Evolutionary conservation across 2,329 filamentous ascomycete species (phyloP).

Genomic region (Emmonsia crescens): DNA sequence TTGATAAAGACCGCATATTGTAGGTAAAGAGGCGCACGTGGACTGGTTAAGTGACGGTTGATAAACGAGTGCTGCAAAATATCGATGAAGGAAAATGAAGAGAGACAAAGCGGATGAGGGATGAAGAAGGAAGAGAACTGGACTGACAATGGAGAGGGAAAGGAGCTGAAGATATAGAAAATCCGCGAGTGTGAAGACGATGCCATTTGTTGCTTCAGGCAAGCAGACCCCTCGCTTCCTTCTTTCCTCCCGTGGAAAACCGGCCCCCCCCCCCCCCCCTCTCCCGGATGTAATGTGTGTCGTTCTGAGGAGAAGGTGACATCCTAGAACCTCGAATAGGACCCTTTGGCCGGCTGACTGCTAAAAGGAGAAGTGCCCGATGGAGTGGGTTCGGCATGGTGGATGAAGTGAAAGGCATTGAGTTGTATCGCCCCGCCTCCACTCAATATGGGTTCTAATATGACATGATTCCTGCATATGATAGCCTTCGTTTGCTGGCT

Average conservation of each 20-base stretch:
- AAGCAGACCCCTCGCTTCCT: not conserved
- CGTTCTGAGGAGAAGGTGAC: not conserved
- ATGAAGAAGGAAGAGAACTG: not conserved
- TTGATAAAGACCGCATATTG: constrained; percentile 11
- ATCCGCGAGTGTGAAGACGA: not conserved
- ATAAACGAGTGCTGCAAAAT: too few species aligned
- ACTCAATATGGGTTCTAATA: not conserved
- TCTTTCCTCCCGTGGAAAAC: not conserved
- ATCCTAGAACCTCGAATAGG: not conserved
- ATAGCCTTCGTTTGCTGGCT: not conserved
- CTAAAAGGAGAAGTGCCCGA: not conserved
- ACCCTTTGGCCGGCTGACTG: not conserved
- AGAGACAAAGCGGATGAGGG: not conserved
- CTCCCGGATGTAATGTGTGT: not conserved
- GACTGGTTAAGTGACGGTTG: not conserved
- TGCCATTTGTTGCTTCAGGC: not conserved
- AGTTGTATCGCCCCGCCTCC: not conserved
- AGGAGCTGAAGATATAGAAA: not conserved
- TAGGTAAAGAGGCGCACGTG: not conserved
- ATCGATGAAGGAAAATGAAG: not conserved
- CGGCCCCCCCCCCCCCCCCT: too few species aligned
- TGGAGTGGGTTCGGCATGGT: not conserved
- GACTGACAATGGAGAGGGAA: not conserved
- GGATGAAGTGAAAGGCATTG: not conserved
- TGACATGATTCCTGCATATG: not conserved